Evolutionary conservation across 2,329 filamentous ascomycete genomes (phyloP), one percentile per base, ranked within the genome.

Genomic region (Fragosphaeria purpurea): DNA sequence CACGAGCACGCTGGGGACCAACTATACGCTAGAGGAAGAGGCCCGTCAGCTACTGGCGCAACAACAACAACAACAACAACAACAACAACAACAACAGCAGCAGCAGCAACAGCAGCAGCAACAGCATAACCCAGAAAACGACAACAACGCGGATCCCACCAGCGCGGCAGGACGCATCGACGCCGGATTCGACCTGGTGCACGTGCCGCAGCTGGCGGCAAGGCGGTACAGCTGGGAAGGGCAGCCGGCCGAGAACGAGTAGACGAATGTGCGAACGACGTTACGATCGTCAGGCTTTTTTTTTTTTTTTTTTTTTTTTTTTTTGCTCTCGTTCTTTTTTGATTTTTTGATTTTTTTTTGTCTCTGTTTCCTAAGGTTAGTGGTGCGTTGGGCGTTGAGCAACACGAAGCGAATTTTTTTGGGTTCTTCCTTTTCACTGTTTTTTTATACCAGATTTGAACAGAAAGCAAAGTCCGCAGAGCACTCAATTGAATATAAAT

Each of bases 11-110:
- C 60, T 80, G 7, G 76, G 76, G 22, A 80, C 77, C 59, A 77
- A 80, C 51, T 80, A 70, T 56, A 80, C 77, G 0, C 70, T 76
- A 8, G 72, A 79, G 31, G 74, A 80, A 54, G 72, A 74, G 53
- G 59, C 61, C n/a, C 60, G 62, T 6, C 57, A 63, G 10, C 59
- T 63, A 41, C 57, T 59, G 8, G 55, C 58, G 9, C 61, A 63
- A 30, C 53, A 55, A 6, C 59, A 58, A 11, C 37, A 56, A 13
- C 57, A 55, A 44, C 30, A 45, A 22, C 22, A 22, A 22, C 61
- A 63, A 11, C 37, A 56, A 13, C 57, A 55, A 44, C 30, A 45
- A 22, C 22, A 22, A 22, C 61, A 63, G 30, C 53, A 55, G 7
- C 59, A 58, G 12, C 37, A 56, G 22, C 57, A 55, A 30, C 51